Evolutionary conservation across 2,329 filamentous ascomycete species (phyloP).

Genomic region (Myriosclerotinia curreyana): DNA sequence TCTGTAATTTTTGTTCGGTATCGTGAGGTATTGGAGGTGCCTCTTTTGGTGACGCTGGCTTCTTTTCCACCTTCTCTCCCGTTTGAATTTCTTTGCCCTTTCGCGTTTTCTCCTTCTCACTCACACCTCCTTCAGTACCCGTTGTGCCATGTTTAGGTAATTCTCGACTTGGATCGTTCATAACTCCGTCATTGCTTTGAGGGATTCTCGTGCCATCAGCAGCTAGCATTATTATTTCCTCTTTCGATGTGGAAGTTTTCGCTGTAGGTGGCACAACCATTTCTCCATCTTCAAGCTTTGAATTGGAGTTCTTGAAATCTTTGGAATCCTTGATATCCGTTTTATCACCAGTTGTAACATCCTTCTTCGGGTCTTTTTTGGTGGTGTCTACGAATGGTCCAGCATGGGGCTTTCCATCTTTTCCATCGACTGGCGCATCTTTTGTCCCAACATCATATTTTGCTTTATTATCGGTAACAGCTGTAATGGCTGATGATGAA

Average conservation of each 20-base stretch:
- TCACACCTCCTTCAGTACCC: slow-evolving; percentile 85
- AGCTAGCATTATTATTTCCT: slow-evolving; percentile 47
- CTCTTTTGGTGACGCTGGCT: slow-evolving; percentile 81
- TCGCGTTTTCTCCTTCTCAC: slow-evolving; percentile 76
- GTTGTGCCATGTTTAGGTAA: slow-evolving; percentile 81
- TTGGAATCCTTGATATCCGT: background rate
- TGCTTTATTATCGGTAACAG: slow-evolving; percentile 36
- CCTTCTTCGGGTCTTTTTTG: slow-evolving; percentile 47
- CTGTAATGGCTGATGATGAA: slow-evolving; percentile 27
- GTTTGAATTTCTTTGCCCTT: slow-evolving; percentile 65
- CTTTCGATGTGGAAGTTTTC: slow-evolving; percentile 44
- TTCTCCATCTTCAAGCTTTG: slow-evolving; percentile 39
- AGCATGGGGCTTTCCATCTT: slow-evolving; percentile 88
- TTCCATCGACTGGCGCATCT: slow-evolving; percentile 85
- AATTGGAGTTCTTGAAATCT: slow-evolving; percentile 41
- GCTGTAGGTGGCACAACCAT: slow-evolving; percentile 43
- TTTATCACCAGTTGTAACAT: slow-evolving; percentile 38
- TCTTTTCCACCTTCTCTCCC: slow-evolving; percentile 66
- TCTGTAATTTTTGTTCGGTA: slow-evolving; percentile 71
- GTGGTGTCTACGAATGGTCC: slow-evolving; percentile 70
- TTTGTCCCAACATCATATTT: slow-evolving; percentile 54
- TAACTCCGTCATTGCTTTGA: slow-evolving; percentile 73
- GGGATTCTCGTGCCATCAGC: slow-evolving; percentile 61
- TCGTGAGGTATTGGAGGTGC: slow-evolving; percentile 72
- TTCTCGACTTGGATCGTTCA: slow-evolving; percentile 80